phyloP scores from a whole-genome alignment of 345 rosid genomes.

The Eutrema yunnanense region DNA sequence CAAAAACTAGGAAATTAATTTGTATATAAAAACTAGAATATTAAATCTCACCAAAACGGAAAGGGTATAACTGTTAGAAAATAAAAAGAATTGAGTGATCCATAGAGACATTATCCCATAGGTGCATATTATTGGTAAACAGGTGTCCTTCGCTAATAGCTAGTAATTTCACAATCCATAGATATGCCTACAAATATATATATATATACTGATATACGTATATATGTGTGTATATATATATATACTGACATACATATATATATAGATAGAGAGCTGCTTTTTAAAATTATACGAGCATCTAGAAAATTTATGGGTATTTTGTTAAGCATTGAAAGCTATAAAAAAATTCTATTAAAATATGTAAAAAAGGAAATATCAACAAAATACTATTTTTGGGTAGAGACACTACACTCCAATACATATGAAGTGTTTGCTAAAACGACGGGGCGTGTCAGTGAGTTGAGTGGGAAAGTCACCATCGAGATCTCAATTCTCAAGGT shows the following conservation, averaged over 20 bases:
- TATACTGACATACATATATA: neutral
- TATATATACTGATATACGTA: neutral
- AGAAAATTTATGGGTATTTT: neutral
- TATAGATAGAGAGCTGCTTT: neutral
- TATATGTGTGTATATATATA: neutral
- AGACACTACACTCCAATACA: neutral
- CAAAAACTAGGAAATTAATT: too few species aligned
- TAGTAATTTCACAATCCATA: neutral
- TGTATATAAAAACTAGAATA: too few species aligned
- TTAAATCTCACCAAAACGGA: too few species aligned
- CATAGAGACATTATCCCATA: too few species aligned
- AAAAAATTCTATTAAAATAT: neutral
- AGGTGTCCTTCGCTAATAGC: conserved; percentile 7
- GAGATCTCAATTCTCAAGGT: conserved; percentile 18
- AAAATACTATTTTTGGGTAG: conserved; percentile 9
- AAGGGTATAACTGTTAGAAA: too few species aligned
- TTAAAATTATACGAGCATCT: neutral
- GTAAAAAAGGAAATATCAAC: neutral
- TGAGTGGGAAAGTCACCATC: conserved; percentile 14
- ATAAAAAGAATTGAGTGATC: too few species aligned
- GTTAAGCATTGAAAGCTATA: neutral
- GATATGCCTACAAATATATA: neutral
- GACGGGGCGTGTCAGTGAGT: conserved; percentile 9
- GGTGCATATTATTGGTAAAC: neutral
- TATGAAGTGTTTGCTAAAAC: conserved; percentile 7